Percentiles rank a stretch among this genome's conserved stretches.
phyloP scores from a whole-genome alignment of 352 stramenopile genomes.

The Globisporangium okanoganense region DNA sequence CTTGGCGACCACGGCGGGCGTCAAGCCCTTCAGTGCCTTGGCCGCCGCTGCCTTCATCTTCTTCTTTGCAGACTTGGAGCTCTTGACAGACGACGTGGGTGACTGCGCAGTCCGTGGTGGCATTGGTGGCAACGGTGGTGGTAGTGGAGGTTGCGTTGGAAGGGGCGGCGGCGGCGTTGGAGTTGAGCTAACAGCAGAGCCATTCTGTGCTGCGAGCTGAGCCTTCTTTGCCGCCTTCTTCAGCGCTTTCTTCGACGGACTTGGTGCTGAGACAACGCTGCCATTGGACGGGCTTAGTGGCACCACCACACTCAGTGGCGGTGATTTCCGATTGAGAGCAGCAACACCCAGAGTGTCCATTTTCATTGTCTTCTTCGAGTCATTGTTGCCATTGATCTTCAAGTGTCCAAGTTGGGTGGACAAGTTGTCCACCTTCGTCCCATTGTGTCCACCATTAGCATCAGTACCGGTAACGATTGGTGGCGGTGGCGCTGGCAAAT shows the following conservation, averaged over 20 bases:
- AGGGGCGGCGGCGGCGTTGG: not conserved
- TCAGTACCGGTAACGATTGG: not conserved
- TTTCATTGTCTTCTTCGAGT: not conserved
- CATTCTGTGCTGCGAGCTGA: not conserved
- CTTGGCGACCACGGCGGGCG: constrained; percentile 40
- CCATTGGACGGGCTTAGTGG: not conserved
- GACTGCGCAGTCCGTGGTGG: not conserved
- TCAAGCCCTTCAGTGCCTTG: constrained; percentile 29
- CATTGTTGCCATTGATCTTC: constrained; percentile 1
- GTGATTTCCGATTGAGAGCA: not conserved
- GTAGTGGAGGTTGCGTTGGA: constrained; percentile 12
- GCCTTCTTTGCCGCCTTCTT: not conserved
- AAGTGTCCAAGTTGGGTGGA: constrained; percentile 6
- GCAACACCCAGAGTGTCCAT: not conserved
- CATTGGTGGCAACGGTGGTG: constrained; percentile 4
- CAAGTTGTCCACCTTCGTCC: not conserved
- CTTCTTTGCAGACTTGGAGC: constrained; percentile 14
- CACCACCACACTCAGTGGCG: not conserved
- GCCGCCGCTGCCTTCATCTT: not conserved
- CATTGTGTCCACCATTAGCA: not conserved
- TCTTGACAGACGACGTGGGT: not conserved
- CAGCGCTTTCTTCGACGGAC: not conserved
- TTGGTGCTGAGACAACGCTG: not conserved
- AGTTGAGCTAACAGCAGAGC: not conserved
- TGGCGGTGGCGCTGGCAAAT: not conserved